Evolutionary conservation across 1,284 basidiomycete species (phyloP), one percentile per base, ranked within the genome.

Genomic region (Testicularia cyperi): DNA sequence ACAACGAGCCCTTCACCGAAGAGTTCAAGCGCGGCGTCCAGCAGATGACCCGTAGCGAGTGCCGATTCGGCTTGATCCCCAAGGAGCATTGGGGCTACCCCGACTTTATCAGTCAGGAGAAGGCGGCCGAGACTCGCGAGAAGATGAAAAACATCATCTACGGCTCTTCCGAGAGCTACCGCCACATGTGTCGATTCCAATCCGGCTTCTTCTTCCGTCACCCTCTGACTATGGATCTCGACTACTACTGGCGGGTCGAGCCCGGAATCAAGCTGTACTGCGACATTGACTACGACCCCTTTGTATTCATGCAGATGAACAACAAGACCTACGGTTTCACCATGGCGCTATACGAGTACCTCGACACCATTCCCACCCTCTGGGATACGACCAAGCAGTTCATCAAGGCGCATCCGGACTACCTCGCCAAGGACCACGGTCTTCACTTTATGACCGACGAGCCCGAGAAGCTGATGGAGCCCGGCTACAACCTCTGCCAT

Each of bases 191-290:
- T 75, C 86, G 94, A 16, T 97, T 86, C 81, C 92, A 95, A 78
- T 91, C 89, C 47, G 91, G 91, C 31, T 91, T 91, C 78, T 77
- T 84, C 74, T 45, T 31, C 34, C 53, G 38, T 21, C 74, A 77
- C 39, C 49, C 46, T 2, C 60, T 77, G 23, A 69, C 94, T 28
- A 83, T 85, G 57, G 81, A 85, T 39, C 91, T 88, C 78, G 87
- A 85, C 69, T 97, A 92, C 79, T 96, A 96, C 79, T 96, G 92
- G 92, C 85, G 86, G 71, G 85, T 90, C 77, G 82, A 84, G 81
- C 88, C 88, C 2, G 83, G 83, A 35, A 84, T 90, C 57, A 83
- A 85, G 70, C 87, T 84, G 72, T 88, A 84, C 74, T 91, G 89
- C 69, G 85, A 89, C 65, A 46, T 90, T 33, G 80, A 82, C 42